Evolutionary conservation across 352 stramenopile species (phyloP).

Genomic region (Saprolegnia parasitica): DNA sequence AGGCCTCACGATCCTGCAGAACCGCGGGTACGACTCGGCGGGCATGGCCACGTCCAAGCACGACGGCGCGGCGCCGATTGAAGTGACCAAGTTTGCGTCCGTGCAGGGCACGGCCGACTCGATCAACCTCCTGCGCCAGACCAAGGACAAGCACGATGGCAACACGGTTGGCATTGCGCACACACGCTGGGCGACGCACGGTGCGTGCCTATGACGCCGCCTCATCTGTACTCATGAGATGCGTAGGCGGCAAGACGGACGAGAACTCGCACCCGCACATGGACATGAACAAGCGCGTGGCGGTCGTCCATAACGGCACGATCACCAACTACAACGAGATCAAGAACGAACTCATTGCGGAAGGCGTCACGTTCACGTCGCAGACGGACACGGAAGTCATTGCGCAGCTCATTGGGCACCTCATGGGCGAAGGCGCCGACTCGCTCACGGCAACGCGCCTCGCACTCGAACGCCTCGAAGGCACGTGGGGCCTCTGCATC

Average conservation of each 20-base stretch:
- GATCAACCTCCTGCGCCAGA: slow-evolving; percentile 84
- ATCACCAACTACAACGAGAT: slow-evolving; percentile 96
- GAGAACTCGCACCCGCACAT: slow-evolving; percentile 97
- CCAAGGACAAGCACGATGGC: slow-evolving; percentile 61
- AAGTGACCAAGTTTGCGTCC: slow-evolving; percentile 94
- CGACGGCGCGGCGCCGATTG: slow-evolving; percentile 49
- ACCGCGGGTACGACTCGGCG: slow-evolving; percentile 97
- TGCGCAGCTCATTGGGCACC: slow-evolving; percentile 93
- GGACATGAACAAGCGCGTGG: slow-evolving; percentile 90
- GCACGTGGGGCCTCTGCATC: slow-evolving; percentile 95
- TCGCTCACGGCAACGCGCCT: slow-evolving; percentile 86
- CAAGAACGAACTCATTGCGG: slow-evolving; percentile 78
- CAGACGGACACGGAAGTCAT: slow-evolving; percentile 99
- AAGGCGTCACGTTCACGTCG: slow-evolving; percentile 90
- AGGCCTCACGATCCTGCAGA: slow-evolving; percentile 86
- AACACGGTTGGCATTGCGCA: slow-evolving; percentile 97
- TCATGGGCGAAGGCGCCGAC: slow-evolving; percentile 81
- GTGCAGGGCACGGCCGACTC: slow-evolving; percentile 87
- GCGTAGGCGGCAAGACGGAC: slow-evolving; percentile 88
- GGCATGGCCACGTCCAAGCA: slow-evolving; percentile 92
- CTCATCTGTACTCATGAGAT: too few relatives aligned
- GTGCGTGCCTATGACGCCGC: slow-evolving; percentile 31
- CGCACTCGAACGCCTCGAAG: slow-evolving; percentile 88
- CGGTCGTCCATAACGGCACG: slow-evolving; percentile 98
- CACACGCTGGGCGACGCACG: slow-evolving; percentile 99